Base-by-base conservation (phyloP, 768 basidiomycete species). In the Fistulinella prunicolor region DNA sequence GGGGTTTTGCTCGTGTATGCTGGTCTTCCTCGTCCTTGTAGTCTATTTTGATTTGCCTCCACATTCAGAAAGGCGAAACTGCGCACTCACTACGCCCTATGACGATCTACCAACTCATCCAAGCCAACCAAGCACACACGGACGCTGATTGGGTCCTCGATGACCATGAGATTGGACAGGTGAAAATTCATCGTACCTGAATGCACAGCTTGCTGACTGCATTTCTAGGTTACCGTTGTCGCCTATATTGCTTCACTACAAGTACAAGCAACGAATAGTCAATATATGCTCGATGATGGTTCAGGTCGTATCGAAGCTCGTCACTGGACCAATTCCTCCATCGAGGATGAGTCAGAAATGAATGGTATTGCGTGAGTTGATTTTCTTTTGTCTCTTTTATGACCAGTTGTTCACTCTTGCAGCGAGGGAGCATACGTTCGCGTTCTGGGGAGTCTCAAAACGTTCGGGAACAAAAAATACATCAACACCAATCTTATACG, bases 121-220 rank as follows among this genome's bases (percentile, higher is more conserved):
- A 79, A 55, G 87, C 94, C 2, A 75, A 71, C n/a, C 93, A 94
- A 72, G 76, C 84, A 6, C 90, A 95, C 62, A 75, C 86, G 1
- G 94, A 97, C 56, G 86, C 89, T 2, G 91, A 94, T 49, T 96
- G 92, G 83, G 75, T 75, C 50, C 73, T 98, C 28, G 93, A 93
- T 49, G 86, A 83, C 23, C 69, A 76, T 4, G 88, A 94, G 53
- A 74, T 94, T 49, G 87, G 87, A 40, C 89, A 91, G 66, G 94
- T 90, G 54, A 51, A 72, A 55, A 26, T 2, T 7, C 2, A 9
- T 17, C 9, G 2, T 19, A 9, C 16, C 6, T 22, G n/a, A 37
- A 24, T 20, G 32, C 29, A 10, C 54, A 61, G 9, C 16, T 10
- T 40, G 26, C 23, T 54, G 3, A 42, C 22, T 8, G 20, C 30